Evolutionary conservation across 108 stramenopile genomes (phyloP), one percentile per base, ranked within the genome.

Genomic region (Discostella stelligeroides): DNA sequence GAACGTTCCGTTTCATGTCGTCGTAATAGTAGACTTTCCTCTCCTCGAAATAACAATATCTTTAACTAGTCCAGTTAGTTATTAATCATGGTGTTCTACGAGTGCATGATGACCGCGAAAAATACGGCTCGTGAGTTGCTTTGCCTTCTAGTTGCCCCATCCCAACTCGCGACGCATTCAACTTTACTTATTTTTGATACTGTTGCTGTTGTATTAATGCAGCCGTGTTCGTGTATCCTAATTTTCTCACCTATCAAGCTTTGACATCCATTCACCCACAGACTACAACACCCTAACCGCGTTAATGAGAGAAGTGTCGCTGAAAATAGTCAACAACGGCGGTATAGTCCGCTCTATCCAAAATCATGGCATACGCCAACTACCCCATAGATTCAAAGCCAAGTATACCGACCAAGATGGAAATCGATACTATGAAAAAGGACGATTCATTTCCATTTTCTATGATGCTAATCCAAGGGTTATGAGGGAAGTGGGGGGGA

Each of bases 261-360:
- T 34, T 34, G 34, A 6, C 34, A 34, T 5, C 34, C 5, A 34
- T 34, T 5, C 34, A 3, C 34, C 34, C 34, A 21, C 75, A 88
- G 90, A 84, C 57, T 92, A 84, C 70, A 64, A 77, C 47, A 68
- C 77, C 15, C 76, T 92, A 24, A 86, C 88, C 15, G 64, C 79
- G 12, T 40, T 92, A 14, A 83, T 88, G 80, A 89, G 86, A 68
- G 83, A 85, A 61, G 51, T 89, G 6, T 88, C 91, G 4, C 74
- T 79, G 25, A 88, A 91, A 80, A 78, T 95, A 60, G 90, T 95
- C 1, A 77, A 80, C 34, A 81, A 83, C 57, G 91, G 91, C 7
- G 94, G 94, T 20, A 89, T 95, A 41, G 91, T 95, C 3, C 90
- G 94, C 3, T 75, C 79, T 51, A 86, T 95, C 66, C 88, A 87